phyloP scores from a whole-genome alignment of 108 stramenopile species.

The Nitzschia palea region DNA sequence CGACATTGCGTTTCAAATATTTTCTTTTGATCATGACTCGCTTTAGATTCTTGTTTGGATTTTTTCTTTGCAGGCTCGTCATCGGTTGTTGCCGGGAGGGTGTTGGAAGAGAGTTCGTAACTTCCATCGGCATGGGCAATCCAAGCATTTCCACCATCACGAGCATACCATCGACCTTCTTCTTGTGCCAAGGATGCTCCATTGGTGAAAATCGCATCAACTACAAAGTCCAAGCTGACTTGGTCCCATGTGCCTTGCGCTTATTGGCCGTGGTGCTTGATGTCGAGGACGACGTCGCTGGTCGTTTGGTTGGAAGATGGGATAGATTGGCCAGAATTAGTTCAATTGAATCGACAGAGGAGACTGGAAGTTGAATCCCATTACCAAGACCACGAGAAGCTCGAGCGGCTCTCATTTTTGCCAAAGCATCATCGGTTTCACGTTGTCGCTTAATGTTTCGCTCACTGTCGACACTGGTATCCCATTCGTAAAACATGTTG shows the following conservation, averaged over 20 bases:
- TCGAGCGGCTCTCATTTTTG: constrained; percentile 77
- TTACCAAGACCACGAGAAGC: constrained; percentile 82
- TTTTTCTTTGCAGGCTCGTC: constrained; percentile 13
- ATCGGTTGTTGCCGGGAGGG: neutral
- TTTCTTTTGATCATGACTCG: constrained; percentile 38
- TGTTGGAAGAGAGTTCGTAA: constrained; percentile 21
- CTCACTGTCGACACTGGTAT: constrained; percentile 49
- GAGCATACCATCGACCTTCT: constrained; percentile 85
- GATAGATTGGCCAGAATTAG: constrained; percentile 74
- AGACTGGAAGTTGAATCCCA: constrained; percentile 84
- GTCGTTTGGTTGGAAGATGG: constrained; percentile 65
- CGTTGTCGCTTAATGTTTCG: constrained; percentile 73
- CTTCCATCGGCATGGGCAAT: constrained; percentile 8
- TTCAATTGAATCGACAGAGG: constrained; percentile 79
- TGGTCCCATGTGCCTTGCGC: constrained; percentile 37
- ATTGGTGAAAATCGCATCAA: constrained; percentile 85
- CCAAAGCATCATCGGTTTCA: constrained; percentile 83
- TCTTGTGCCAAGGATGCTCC: constrained; percentile 79
- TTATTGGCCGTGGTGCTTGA: constrained; percentile 27
- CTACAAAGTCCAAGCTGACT: constrained; percentile 63
- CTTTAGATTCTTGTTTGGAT: constrained; percentile 27
- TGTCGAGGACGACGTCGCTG: constrained; percentile 34
- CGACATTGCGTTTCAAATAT: constrained; percentile 63
- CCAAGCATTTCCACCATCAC: constrained; percentile 86
- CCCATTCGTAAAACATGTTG: constrained; percentile 87